Base-by-base conservation (phyloP, 139 green algal species). In the Chlamydomonas incerta region DNA sequence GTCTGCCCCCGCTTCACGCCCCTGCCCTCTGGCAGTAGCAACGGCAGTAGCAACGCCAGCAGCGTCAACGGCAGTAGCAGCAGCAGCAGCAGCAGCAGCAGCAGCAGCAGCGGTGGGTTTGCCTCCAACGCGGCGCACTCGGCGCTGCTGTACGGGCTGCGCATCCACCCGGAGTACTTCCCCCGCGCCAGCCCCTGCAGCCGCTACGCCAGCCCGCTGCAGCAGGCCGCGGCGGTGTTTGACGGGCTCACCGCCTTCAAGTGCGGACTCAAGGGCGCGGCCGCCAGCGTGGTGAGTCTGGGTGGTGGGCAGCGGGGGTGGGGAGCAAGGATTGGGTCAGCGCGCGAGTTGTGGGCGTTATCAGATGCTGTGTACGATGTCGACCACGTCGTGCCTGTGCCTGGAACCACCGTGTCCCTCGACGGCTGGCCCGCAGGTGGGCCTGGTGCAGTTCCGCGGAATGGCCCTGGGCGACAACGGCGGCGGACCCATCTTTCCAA, bases 251-350 rank as follows among this genome's bases (percentile, higher is more conserved):
- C 84, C 4, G 31, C 77, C 6, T 94, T 93, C 86, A 92, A 92
- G 81, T 94, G 94, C 80, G 93, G 90, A n/a, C 88, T 93, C 73
- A 94, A 92, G 74, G 87, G 91, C 62, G 83, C 85, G 0, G 89
- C 92, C 31, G 88, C 87, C 6, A 94, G 91, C 11, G 81, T 90
- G 83, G 75, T 73, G 57, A 47, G 73, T 52, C 34, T 18, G 50
- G 55, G 55, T 2, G n/a, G n/a, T 57, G 50, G 50, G 50, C 14
- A 28, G 8, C 11, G 14, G 65, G 29, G 29, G 58, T 18, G 14
- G 50, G 14, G 50, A 10, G 14, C 10, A 57, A 20, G 50, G 50
- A 57, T 57, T 10, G 50, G 50, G 50, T n/a, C n/a, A n/a, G n/a
- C n/a, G n/a, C n/a, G n/a, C n/a, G n/a, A n/a, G n/a, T n/a, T n/a